Conservation (phyloP, 345 rosid species). For the Erodium maritimum region DNA sequence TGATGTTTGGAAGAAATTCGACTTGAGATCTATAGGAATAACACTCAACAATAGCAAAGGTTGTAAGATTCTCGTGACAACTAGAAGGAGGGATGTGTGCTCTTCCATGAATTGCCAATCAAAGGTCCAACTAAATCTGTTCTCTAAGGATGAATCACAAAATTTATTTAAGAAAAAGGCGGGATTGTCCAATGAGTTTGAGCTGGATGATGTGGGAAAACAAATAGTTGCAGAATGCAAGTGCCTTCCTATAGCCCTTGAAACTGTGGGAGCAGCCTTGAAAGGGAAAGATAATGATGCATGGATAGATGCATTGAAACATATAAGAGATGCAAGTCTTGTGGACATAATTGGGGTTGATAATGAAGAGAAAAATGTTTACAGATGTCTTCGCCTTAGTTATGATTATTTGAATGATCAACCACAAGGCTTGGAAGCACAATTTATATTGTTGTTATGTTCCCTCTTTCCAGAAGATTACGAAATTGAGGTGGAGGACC, state of each 20-base stretch:
- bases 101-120: background rate
- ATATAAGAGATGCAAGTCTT: background rate
- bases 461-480: background rate
- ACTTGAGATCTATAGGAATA: background rate
- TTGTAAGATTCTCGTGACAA: background rate
- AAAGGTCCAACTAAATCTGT: too few relatives aligned
- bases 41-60: background rate
- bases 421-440: background rate
- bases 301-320: background rate
- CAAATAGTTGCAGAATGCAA: background rate
- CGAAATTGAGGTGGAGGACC: background rate
- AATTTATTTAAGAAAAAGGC: background rate
- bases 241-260: background rate
- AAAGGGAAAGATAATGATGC: background rate
- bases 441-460: background rate
- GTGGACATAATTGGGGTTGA: background rate
- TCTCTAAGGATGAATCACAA: background rate
- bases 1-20: background rate
- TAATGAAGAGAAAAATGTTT: background rate
- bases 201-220: background rate
- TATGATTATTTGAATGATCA: background rate
- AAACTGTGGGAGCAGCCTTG: background rate
- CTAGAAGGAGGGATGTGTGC: background rate
- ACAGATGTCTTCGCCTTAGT: background rate
- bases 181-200: background rate